Percentiles rank a stretch among this genome's conserved stretches.
Evolutionary conservation across 176 grass and related monocot genomes (phyloP).

Genomic region (Otatea glauca): DNA sequence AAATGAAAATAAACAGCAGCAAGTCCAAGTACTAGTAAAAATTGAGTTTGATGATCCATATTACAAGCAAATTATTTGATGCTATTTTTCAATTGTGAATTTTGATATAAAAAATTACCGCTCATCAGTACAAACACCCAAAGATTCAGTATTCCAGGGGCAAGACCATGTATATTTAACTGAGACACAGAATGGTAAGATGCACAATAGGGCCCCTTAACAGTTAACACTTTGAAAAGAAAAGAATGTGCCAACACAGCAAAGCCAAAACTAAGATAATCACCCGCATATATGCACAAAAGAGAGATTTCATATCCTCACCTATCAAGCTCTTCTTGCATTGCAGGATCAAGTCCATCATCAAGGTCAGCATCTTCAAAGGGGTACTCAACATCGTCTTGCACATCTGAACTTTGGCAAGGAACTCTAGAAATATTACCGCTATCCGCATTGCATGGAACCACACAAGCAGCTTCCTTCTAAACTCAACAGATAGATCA

Average conservation of each 20-base stretch:
- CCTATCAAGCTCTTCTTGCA: slow-evolving; percentile 99
- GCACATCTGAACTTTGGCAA: slow-evolving; percentile 58
- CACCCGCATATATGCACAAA: not conserved
- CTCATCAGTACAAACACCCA: not conserved
- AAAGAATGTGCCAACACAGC: not conserved
- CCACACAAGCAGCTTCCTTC: slow-evolving; percentile 48
- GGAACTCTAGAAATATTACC: slow-evolving; percentile 66
- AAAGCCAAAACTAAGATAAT: slow-evolving; percentile 30
- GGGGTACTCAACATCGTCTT: slow-evolving; percentile 70
- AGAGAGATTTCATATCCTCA: slow-evolving; percentile 35
- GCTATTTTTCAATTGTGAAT: not conserved
- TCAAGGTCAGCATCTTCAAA: slow-evolving; percentile 92
- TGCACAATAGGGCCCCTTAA: not conserved
- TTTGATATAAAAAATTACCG: not conserved
- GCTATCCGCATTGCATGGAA: slow-evolving; percentile 46
- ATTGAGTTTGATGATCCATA: not conserved
- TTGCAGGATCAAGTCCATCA: slow-evolving; percentile 97
- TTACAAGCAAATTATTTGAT: slow-evolving; percentile 3
- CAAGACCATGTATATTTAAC: not conserved
- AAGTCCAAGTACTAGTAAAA: slow-evolving; percentile 5
- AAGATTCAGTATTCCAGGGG: not conserved
- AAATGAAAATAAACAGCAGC: not conserved
- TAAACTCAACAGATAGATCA: slow-evolving; percentile 43
- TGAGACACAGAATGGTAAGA: not conserved
- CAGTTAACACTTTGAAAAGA: not conserved